These are phyloP conservation scores for Paramecium tetraurelia DNA, from an alignment of 73 alveolate genomes.

Conservation along the genomic window DNA sequence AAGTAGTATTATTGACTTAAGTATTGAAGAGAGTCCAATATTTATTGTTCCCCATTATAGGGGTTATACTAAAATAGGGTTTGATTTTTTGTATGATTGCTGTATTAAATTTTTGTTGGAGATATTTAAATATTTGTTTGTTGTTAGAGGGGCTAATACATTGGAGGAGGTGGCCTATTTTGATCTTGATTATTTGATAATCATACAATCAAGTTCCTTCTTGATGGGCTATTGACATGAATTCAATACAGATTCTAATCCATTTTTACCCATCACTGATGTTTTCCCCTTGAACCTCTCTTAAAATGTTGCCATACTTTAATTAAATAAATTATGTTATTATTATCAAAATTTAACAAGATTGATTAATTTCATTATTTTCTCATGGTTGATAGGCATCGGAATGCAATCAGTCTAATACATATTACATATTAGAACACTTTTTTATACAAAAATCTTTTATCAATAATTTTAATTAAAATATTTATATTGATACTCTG, in stretches of 20 bases:
- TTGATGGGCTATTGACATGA: neutral
- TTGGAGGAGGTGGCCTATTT: neutral
- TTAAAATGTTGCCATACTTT: slow-evolving; percentile 19
- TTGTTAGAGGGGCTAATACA: neutral
- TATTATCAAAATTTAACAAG: neutral
- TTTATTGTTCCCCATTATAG: neutral
- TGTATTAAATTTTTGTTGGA: neutral
- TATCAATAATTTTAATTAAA: too few species aligned
- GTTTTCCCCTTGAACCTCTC: slow-evolving; percentile 45
- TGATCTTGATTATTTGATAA: neutral
- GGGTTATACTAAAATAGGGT: neutral
- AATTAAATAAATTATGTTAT: neutral
- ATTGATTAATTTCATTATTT: neutral
- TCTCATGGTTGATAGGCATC: too few species aligned
- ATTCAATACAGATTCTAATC: slow-evolving; percentile 22
- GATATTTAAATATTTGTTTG: neutral
- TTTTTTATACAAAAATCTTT: too few species aligned
- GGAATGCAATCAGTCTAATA: too few species aligned
- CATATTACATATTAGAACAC: neutral
- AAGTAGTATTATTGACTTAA: neutral
- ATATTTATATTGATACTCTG: too few species aligned
- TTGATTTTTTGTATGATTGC: neutral
- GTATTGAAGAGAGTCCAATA: neutral
- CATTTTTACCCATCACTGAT: slow-evolving; percentile 19
- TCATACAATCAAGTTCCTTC: neutral